Percentiles rank a stretch among this genome's conserved stretches.
Conservation (phyloP, 2,329 filamentous ascomycete genomes). For the Colletotrichum agaves region DNA sequence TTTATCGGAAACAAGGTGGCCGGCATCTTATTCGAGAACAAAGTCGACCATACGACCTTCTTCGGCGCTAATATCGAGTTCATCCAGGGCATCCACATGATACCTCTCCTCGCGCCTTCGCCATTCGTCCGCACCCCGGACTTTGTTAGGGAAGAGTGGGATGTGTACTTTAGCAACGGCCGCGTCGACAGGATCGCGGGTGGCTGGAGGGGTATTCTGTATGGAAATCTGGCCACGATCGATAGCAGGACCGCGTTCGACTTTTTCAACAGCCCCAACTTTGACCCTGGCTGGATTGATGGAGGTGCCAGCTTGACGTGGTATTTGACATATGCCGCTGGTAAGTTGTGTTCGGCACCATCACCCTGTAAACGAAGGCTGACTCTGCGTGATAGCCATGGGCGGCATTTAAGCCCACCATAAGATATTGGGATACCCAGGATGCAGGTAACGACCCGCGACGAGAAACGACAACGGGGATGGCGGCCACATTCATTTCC, state of each 20-base stretch:
- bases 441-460: not conserved
- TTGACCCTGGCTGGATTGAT: constrained; percentile 78
- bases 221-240: constrained; percentile 82
- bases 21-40: constrained; percentile 89
- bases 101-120: constrained; percentile 77
- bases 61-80: constrained; percentile 81
- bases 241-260: constrained; percentile 76
- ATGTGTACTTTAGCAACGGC: constrained; percentile 77
- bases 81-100: constrained; percentile 84
- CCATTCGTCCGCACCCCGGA: constrained; percentile 71
- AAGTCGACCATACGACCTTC: constrained; percentile 91
- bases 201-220: constrained; percentile 88
- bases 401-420: constrained; percentile 1
- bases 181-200: constrained; percentile 73
- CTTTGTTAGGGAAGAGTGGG: constrained; percentile 88
- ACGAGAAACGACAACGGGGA: constrained; percentile 6
- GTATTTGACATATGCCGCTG: constrained; percentile 84
- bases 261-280: constrained; percentile 77
- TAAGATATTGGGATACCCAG: not conserved
- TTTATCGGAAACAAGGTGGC: constrained; percentile 83
- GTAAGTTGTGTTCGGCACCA: constrained; percentile 58
- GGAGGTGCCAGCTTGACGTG: constrained; percentile 86
- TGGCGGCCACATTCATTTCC: constrained; percentile 11
- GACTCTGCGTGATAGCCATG: constrained; percentile 40
- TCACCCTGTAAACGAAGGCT: not conserved